These are phyloP conservation scores for Tolypocladium ophioglossoides DNA, from an alignment of 2,329 filamentous ascomycete species.

Conservation along the genomic window DNA sequence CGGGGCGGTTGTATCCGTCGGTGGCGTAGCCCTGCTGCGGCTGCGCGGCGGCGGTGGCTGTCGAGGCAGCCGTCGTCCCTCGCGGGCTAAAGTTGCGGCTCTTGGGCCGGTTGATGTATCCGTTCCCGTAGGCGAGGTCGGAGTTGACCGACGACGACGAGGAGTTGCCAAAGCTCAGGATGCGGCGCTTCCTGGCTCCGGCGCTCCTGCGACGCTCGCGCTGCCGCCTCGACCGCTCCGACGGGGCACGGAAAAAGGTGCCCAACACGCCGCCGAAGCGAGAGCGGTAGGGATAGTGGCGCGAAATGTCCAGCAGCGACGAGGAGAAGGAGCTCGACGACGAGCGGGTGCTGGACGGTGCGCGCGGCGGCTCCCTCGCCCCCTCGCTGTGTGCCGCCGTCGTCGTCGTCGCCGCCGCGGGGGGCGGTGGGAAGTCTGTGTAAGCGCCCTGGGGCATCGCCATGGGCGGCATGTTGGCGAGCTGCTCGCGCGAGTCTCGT, in stretches of 20 bases:
- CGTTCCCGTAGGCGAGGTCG: constrained; percentile 57
- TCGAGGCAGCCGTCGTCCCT: constrained; percentile 3
- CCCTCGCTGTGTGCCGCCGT: not conserved
- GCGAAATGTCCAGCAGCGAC: constrained; percentile 58
- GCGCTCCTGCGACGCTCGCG: constrained; percentile 23
- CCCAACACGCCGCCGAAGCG: constrained; percentile 44
- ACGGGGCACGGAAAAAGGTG: constrained; percentile 53
- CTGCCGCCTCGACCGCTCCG: constrained; percentile 36
- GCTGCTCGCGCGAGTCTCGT: constrained; percentile 20
- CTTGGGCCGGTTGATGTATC: constrained; percentile 36
- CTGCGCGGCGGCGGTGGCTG: not conserved
- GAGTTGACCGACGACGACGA: constrained; percentile 59
- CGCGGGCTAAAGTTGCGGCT: constrained; percentile 16
- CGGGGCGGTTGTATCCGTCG: not conserved
- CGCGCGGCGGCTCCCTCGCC: constrained; percentile 6
- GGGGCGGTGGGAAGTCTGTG: not conserved
- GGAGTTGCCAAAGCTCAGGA: constrained; percentile 49
- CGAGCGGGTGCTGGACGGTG: constrained; percentile 24
- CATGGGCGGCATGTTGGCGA: constrained; percentile 9
- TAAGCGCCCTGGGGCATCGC: constrained; percentile 5
- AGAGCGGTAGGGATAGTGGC: constrained; percentile 33
- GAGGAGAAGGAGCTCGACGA: constrained; percentile 42
- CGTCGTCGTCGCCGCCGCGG: not conserved
- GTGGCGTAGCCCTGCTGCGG: not conserved
- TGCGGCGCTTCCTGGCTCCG: constrained; percentile 37